Evolutionary conservation across 2,329 filamentous ascomycete genomes (phyloP), one percentile per base, ranked within the genome.

Genomic region (Apiospora aurea): DNA sequence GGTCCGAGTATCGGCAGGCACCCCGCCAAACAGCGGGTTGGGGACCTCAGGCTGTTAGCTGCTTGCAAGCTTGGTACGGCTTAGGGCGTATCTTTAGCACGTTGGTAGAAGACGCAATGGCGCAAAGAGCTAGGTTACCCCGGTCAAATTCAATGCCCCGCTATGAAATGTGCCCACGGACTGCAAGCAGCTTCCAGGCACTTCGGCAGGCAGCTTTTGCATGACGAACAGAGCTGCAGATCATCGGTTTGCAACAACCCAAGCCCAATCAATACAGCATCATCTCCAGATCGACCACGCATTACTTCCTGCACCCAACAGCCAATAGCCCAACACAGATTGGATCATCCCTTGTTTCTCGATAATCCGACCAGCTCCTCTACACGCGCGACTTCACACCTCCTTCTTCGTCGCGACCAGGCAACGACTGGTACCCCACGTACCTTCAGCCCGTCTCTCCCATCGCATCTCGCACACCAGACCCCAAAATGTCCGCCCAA

Each of bases 401-500:
- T 29, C 11, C 10, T 26, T 26, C 46, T 7, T 18, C 10, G 21
- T 49, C 46, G 18, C 46, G 18, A n/a, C 46, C 46, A 49, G 5
- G 10, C 46, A 49, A 49, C 41, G 6, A n/a, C 21, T 18, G 21
- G 24, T 21, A 51, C n/a, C 49, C 49, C 49, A 51, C n/a, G n/a
- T 24, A 34, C 6, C 26, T 61, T 29, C 41, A 24, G 16, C 2
- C n/a, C 44, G 13, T n/a, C 43, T 29, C 8, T 8, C 0, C 6
- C 61, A 5, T 43, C 38, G 21, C n/a, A 10, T 51, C 8, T 49
- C 34, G 34, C 34, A 38, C 34, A 38, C 34, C 34, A 38, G 2
- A 38, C 34, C 46, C 1, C 72, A 78, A 67, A 74, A 92, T 93
- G 90, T 91, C 91, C n/a, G 85, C 89, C 71, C 87, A 89, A 77